Base-by-base conservation (phyloP, 768 basidiomycete species). In the Kwoniella europaea region DNA sequence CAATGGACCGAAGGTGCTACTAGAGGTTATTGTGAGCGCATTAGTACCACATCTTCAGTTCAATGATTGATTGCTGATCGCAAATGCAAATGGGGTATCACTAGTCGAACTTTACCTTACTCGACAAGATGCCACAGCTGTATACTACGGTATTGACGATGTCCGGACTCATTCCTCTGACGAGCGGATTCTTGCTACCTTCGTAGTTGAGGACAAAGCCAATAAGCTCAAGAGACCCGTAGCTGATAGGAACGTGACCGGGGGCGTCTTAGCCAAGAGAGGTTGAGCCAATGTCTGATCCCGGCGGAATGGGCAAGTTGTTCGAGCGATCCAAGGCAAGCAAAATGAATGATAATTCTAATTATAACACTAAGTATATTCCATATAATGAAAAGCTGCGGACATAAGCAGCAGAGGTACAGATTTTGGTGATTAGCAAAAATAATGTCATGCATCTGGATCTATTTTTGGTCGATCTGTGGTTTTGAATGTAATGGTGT, bases 1-100 rank as follows among this genome's bases (percentile, higher is more conserved):
- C 88, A 89, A 74, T 89, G 88, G 88, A 87, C 87, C 68, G 88
- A 89, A 80, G 88, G 86, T 9, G 88, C 87, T 7, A 88, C 84
- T 82, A 82, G 88, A 43, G 89, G 89, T 1, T 90, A 89, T 82
- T 89, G 73, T 74, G 58, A 63, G 73, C 59, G 9, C 6, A 42
- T 16, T 27, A 24, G 24, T 42, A n/a, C 6, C 9, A 20, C 12
- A 13, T 24, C 67, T 62, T 4, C 27, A 52, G 12, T 15, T 12
- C 20, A 29, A 16, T 57, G 16, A 43, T 42, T 46, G n/a, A 22
- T 53, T 9, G 35, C 35, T 35, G 35, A 35, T 35, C 35, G 6
- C 35, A 35, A 7, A 35, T 35, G 35, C 35, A 35, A 35, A 6
- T 35, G 35, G 35, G 35, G 35, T 7, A 35, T 35, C 7, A 3